Base-by-base conservation (phyloP, 2,329 filamentous ascomycete species). In the Lachnellula cervina region DNA sequence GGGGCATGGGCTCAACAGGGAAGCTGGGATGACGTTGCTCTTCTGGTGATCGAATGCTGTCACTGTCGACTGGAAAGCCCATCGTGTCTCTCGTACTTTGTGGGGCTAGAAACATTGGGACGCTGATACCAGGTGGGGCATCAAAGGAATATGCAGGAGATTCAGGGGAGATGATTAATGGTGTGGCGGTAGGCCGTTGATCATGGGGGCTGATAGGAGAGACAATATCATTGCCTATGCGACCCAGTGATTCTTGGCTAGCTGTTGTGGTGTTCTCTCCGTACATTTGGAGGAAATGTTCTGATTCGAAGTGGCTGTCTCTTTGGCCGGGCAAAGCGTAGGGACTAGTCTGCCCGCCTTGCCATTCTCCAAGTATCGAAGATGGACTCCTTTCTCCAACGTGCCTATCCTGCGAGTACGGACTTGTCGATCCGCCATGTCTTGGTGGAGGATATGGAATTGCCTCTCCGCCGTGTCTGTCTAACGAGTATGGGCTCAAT, bases 81-180 rank as follows among this genome's bases (percentile, higher is more conserved):
- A 66, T 66, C 4, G 62, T 66, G 32, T 66, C 62, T 55, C 60
- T 46, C 19, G 42, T 43, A 8, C 13, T 32, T 35, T 49, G 52
- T 49, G 51, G 34, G 28, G 37, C 37, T 13, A 57, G 7, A 35
- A 43, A 46, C 46, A 57, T 28, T 52, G 48, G 55, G 43, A 46
- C 23, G 43, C 40, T 5, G 51, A 54, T 17, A 45, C 42, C 42
- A 19, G 55, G 40, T 51, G 43, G 45, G 21, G 25, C 13, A 11
- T 34, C 14, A 21, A 43, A 51, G 40, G 49, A 48, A 14, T 37
- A 35, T 40, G 32, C 32, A 4, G 19, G 51, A 6, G 38, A 32
- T 40, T 54, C 35, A 13, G 57, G 55, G 2, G 57, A 54, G n/a
- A 53, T 25, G n/a, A 5, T 23, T 19, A 19, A 19, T 17, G 37